Conservation (phyloP, 176 grass and related monocot species). For the Puccinellia tenuiflora region DNA sequence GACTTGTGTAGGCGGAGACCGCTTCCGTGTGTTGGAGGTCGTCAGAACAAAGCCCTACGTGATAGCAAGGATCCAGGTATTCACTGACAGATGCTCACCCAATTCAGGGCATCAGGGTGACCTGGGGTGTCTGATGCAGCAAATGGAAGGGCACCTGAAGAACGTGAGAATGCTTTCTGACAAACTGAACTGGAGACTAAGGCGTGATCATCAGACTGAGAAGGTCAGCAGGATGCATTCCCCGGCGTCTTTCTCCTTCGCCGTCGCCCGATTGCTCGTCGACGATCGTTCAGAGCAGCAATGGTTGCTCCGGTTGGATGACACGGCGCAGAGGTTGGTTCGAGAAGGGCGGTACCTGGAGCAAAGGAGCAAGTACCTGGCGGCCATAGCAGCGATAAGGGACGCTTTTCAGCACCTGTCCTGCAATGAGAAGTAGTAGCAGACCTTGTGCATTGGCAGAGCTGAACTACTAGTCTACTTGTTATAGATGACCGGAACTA, state of each 20-base stretch:
- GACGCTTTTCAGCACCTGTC: slow-evolving; percentile 31
- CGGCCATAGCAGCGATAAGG: slow-evolving; percentile 33
- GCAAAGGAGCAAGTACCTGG: slow-evolving; percentile 46
- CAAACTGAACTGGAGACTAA: slow-evolving; percentile 41
- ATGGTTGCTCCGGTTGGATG: slow-evolving; percentile 23
- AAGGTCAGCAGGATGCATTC: slow-evolving; percentile 35
- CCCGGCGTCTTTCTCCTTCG: slow-evolving; percentile 58
- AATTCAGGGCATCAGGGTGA: slow-evolving; percentile 22
- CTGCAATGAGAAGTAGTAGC: slow-evolving; percentile 34
- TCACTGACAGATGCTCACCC: slow-evolving; percentile 43
- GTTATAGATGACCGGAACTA: neutral
- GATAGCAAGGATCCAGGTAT: slow-evolving; percentile 52
- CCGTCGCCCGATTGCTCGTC: slow-evolving; percentile 49
- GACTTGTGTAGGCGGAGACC: slow-evolving; percentile 60
- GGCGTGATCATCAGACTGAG: slow-evolving; percentile 6
- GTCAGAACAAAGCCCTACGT: slow-evolving; percentile 78
- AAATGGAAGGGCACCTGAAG: slow-evolving; percentile 52
- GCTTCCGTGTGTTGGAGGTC: slow-evolving; percentile 54
- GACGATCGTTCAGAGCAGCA: slow-evolving; percentile 55
- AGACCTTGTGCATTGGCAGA: slow-evolving; percentile 7
- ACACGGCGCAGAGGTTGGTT: slow-evolving; percentile 9
- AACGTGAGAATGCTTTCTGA: slow-evolving; percentile 70
- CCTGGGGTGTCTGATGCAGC: slow-evolving; percentile 39
- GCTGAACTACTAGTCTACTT: neutral
- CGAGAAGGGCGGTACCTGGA: slow-evolving; percentile 25